Conservation (phyloP, 768 basidiomycete genomes). For the Auricularia sp. region DNA sequence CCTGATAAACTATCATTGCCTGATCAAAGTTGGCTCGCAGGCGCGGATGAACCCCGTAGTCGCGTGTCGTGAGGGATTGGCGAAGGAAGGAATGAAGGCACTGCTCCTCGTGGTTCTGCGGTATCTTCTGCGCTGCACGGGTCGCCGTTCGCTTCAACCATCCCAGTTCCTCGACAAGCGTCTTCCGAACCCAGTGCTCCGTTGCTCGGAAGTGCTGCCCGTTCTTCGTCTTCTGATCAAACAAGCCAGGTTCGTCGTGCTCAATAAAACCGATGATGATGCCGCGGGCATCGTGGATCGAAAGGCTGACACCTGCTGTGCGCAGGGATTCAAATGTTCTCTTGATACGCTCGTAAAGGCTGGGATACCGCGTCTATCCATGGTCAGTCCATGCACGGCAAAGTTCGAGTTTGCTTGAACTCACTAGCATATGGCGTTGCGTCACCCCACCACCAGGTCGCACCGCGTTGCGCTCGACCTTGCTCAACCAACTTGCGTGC, state of each 20-base stretch:
- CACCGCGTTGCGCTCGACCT: not conserved
- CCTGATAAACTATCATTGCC: slow-evolving; percentile 20
- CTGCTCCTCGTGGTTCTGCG: slow-evolving; percentile 18
- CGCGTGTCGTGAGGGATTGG: slow-evolving; percentile 16
- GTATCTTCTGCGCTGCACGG: slow-evolving; percentile 27
- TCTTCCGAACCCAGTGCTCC: slow-evolving; percentile 18
- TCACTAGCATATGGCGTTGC: not conserved
- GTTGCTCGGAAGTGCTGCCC: slow-evolving; percentile 21
- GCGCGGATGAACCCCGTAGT: slow-evolving; percentile 17
- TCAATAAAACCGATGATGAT: slow-evolving; percentile 22
- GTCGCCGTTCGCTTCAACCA: slow-evolving; percentile 22
- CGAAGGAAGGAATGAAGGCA: slow-evolving; percentile 13
- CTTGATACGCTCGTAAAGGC: slow-evolving; percentile 12
- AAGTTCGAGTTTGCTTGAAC: too few relatives aligned
- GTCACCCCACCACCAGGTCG: not conserved
- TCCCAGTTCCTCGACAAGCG: slow-evolving; percentile 12
- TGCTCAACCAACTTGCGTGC: not conserved
- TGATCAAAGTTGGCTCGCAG: slow-evolving; percentile 29
- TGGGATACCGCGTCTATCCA: slow-evolving; percentile 5
- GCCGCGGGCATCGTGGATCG: slow-evolving; percentile 17
- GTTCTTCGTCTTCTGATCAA: slow-evolving; percentile 14
- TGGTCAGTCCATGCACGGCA: too few relatives aligned
- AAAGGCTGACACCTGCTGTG: slow-evolving; percentile 14
- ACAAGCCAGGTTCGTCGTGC: slow-evolving; percentile 17
- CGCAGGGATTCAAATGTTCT: slow-evolving; percentile 12